Evolutionary conservation across 2,329 filamentous ascomycete species (phyloP).

Genomic region (Penicillium digitatum): DNA sequence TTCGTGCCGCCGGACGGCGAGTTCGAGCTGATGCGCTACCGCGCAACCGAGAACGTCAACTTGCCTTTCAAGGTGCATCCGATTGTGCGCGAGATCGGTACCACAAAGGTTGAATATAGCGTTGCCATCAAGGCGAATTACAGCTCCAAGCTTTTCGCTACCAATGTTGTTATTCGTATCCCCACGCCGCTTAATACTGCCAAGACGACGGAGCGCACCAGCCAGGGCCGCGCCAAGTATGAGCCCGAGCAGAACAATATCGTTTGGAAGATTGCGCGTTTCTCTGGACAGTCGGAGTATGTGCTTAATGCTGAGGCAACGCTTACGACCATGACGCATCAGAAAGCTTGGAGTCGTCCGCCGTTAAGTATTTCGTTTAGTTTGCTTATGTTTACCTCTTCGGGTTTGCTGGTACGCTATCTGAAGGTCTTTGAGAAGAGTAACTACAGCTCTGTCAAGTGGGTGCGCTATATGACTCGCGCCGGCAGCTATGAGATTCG

Average conservation of each 20-base stretch:
- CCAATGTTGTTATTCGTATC: conserved; percentile 90
- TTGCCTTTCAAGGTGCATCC: conserved; percentile 98
- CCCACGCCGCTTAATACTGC: conserved; percentile 96
- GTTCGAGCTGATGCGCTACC: conserved; percentile 98
- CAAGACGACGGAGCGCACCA: conserved; percentile 85
- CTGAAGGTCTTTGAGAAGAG: conserved; percentile 99
- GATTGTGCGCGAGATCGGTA: conserved; percentile 95
- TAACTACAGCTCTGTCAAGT: conserved; percentile 98
- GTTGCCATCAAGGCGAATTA: conserved; percentile 98
- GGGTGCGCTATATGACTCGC: conserved; percentile 98
- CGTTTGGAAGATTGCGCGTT: conserved; percentile 98
- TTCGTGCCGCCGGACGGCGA: conserved; percentile 96
- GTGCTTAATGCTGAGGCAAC: conserved; percentile 91
- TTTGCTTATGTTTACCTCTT: conserved; percentile 96
- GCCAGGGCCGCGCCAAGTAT: conserved; percentile 96
- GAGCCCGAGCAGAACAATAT: conserved; percentile 98
- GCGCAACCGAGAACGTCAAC: conserved; percentile 97
- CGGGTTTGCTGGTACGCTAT: conserved; percentile 85
- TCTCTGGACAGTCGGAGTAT: conserved; percentile 95
- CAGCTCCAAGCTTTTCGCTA: conserved; percentile 91
- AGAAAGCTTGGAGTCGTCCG: conserved; percentile 93
- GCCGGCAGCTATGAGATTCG: conserved; percentile 97
- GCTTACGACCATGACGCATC: conserved; percentile 94
- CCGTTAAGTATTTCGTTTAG: conserved; percentile 90
- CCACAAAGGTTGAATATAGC: conserved; percentile 97